Evolutionary conservation across 805 yeast genomes (phyloP).

Genomic region (Ogataea thermomethanolica): DNA sequence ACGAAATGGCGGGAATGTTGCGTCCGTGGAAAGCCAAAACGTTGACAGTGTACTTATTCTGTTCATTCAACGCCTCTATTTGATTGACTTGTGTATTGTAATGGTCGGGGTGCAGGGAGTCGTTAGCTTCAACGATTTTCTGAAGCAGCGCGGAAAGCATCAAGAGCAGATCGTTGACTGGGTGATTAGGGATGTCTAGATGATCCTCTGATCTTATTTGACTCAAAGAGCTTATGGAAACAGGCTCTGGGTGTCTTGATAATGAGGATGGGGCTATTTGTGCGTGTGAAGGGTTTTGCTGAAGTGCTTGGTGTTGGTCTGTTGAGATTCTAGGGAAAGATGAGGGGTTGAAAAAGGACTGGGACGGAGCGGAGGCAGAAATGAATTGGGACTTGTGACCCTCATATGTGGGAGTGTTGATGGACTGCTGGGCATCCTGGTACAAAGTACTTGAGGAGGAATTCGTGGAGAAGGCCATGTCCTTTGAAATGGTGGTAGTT

Average conservation of each 20-base stretch:
- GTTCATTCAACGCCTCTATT: conserved; percentile 16
- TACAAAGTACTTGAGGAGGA: conserved; percentile 34
- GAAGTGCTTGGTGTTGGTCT: conserved; percentile 10
- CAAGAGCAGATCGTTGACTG: conserved; percentile 71
- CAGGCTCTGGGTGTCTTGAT: conserved; percentile 7
- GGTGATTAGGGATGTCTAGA: conserved; percentile 75
- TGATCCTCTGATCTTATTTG: conserved; percentile 38
- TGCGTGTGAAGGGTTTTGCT: conserved; percentile 8
- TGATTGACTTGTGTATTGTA: conserved; percentile 38
- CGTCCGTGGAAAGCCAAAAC: conserved; percentile 93
- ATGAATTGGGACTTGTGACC: conserved; percentile 19
- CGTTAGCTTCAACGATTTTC: conserved; percentile 88
- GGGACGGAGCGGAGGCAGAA: conserved; percentile 30
- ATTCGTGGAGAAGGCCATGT: conserved; percentile 39
- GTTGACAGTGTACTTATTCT: conserved; percentile 55
- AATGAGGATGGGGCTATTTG: conserved; percentile 6
- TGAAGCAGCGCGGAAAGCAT: conserved; percentile 86
- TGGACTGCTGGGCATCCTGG: conserved; percentile 32
- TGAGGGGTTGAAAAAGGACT: conserved; percentile 19
- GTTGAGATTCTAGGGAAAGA: conserved; percentile 13
- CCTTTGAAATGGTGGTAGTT: conserved; percentile 53
- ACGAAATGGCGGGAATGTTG: conserved; percentile 91
- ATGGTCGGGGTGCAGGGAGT: conserved; percentile 69
- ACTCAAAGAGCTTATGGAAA: conserved; percentile 2
- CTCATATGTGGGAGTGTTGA: conserved; percentile 15